phyloP scores from a whole-genome alignment of 108 stramenopile genomes.

The Asterionellopsis glacialis region DNA sequence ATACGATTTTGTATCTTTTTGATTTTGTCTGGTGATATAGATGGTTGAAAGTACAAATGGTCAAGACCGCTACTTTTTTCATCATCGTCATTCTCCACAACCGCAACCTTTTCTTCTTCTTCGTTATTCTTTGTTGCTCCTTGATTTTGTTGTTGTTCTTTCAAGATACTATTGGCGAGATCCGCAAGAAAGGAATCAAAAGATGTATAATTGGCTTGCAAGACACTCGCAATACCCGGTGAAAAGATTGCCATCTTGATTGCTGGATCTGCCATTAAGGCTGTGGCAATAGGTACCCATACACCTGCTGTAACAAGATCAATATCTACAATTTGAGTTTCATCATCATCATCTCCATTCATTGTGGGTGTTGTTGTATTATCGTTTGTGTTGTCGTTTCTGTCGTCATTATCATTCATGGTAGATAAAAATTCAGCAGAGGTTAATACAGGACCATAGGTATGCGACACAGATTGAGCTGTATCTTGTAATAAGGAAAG shows the following conservation, averaged over 20 bases:
- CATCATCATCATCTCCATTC: neutral
- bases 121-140: neutral
- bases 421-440: conserved; percentile 36
- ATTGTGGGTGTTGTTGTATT: neutral
- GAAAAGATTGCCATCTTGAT: conserved; percentile 89
- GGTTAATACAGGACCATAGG: conserved; percentile 61
- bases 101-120: conserved; percentile 8
- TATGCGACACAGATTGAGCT: conserved; percentile 34
- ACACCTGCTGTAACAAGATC: conserved; percentile 84
- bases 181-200: conserved; percentile 72
- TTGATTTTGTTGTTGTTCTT: neutral
- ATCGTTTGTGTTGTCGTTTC: conserved; percentile 4
- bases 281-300: conserved; percentile 85
- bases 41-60: conserved; percentile 51
- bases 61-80: conserved; percentile 27
- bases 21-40: conserved; percentile 31
- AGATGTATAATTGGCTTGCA: conserved; percentile 79
- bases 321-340: conserved; percentile 37
- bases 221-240: conserved; percentile 84
- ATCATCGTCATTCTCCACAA: no score
- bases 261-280: conserved; percentile 82
- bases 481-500: conserved; percentile 71
- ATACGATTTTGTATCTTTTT: conserved; percentile 67
- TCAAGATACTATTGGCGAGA: conserved; percentile 53
- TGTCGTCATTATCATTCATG: conserved; percentile 57